Evolutionary conservation across 2,329 filamentous ascomycete species (phyloP), one percentile per base, ranked within the genome.

Genomic region (Niveomyces coronatus): DNA sequence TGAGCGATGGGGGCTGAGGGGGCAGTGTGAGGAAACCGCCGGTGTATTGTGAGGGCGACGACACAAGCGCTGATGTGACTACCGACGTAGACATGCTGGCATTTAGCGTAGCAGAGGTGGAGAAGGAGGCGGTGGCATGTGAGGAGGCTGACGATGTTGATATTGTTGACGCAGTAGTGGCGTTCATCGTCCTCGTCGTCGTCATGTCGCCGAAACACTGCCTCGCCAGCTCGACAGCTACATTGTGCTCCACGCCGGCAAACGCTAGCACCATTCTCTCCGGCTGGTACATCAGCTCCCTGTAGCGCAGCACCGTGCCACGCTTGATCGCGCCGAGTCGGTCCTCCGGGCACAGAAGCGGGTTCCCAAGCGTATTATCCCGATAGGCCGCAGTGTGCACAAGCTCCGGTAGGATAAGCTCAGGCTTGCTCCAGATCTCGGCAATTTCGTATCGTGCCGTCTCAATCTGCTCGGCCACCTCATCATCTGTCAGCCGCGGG

Each of bases 361-460:
- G 91, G 60, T 96, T 93, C 26, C 91, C 91, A 10, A 98, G 70
- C 0, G 91, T 96, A 63, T 98, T 96, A 56, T 91, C 84, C 66
- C 87, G 91, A 64, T 85, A 98, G 3, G 88, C 91, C 9, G 91
- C 87, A 67, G 88, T 91, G 60, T 98, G 91, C 26, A 96, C 82
- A 49, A 98, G 65, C 63, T 98, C 91, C 0, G 91, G 91, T 44
- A 98, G 67, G 49, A 98, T 96, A 40, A 98, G 74, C 53, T 96
- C 89, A 0, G 91, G 88, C 69, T 94, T 96, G 50, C 82, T 82
- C 91, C 91, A 98, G 40, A 98, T 96, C 67, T 96, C 91, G 17
- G 79, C 78, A 57, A 98, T 91, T 64, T 98, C 91, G 56, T 96
- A 98, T 37, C 88, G 78, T 8, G 89, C 91, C 6, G 89, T 96